Evolutionary conservation across 2,329 filamentous ascomycete species (phyloP).

Genomic region (Fusarium sp.): DNA sequence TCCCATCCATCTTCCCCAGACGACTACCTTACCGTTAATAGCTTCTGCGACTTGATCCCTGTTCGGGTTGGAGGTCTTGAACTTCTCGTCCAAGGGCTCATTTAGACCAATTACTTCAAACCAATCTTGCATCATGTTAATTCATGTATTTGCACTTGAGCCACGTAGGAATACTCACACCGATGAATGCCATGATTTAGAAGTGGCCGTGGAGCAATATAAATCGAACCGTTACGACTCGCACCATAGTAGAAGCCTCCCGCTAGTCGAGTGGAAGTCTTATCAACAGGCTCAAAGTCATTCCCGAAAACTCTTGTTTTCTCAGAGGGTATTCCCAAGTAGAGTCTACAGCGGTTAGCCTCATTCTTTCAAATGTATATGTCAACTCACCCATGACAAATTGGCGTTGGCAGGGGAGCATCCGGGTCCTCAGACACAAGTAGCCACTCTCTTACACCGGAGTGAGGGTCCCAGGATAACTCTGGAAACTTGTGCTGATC

Average conservation of each 20-base stretch:
- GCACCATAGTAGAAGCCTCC: constrained; percentile 59
- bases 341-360: constrained; percentile 23
- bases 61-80: constrained; percentile 50
- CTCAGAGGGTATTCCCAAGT: constrained; percentile 33
- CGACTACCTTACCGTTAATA: constrained; percentile 58
- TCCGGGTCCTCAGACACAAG: constrained; percentile 59
- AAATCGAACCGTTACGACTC: constrained; percentile 52
- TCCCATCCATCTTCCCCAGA: constrained; percentile 60
- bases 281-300: constrained; percentile 50
- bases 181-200: constrained; percentile 61
- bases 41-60: constrained; percentile 54
- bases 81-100: constrained; percentile 50
- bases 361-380: neutral
- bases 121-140: constrained; percentile 49
- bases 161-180: constrained; percentile 47
- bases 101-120: constrained; percentile 59
- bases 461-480: constrained; percentile 51
- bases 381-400: constrained; percentile 54
- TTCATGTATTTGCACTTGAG: neutral
- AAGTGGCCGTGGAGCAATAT: constrained; percentile 56
- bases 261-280: constrained; percentile 44
- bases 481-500: constrained; percentile 52
- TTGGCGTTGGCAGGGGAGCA: constrained; percentile 54
- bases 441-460: constrained; percentile 55
- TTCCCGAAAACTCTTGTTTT: constrained; percentile 30